Conservation (phyloP, 164 flowering plant genomes). For the Liquidambar formosana region DNA sequence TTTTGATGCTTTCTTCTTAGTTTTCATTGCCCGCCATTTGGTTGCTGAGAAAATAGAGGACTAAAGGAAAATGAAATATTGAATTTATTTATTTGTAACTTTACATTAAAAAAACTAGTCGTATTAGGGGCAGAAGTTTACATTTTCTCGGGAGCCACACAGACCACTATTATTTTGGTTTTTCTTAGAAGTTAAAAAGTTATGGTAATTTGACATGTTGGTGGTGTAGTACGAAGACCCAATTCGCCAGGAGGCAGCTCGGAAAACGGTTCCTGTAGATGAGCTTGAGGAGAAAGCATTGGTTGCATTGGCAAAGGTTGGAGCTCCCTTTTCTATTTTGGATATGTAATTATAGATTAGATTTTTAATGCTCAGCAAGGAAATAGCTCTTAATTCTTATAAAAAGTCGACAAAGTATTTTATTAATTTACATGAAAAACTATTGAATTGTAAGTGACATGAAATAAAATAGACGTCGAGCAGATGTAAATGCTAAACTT, state of each 20-base stretch:
- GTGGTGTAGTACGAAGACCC: slow-evolving; percentile 77
- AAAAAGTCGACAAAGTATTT: neutral
- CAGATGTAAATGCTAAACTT: neutral
- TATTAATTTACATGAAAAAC: neutral
- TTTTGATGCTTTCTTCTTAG: neutral
- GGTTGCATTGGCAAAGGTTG: slow-evolving; percentile 82
- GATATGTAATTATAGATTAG: neutral
- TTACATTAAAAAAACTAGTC: too few species aligned
- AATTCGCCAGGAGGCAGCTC: slow-evolving; percentile 71
- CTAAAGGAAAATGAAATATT: neutral
- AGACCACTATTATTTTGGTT: neutral
- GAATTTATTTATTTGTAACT: too few species aligned
- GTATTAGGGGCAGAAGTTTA: neutral
- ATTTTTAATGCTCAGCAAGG: neutral
- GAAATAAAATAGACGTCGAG: neutral
- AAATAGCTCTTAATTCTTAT: neutral
- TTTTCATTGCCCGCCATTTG: neutral
- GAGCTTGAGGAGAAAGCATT: slow-evolving; percentile 94
- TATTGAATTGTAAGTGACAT: neutral
- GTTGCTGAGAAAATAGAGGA: neutral
- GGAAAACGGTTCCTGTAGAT: slow-evolving; percentile 72
- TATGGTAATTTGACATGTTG: neutral
- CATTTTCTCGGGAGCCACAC: neutral
- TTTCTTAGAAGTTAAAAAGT: neutral
- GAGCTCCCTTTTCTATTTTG: slow-evolving; percentile 2